These are phyloP conservation scores for Emericellopsis atlantica DNA, from an alignment of 2,329 filamentous ascomycete species.

Conservation along the genomic window DNA sequence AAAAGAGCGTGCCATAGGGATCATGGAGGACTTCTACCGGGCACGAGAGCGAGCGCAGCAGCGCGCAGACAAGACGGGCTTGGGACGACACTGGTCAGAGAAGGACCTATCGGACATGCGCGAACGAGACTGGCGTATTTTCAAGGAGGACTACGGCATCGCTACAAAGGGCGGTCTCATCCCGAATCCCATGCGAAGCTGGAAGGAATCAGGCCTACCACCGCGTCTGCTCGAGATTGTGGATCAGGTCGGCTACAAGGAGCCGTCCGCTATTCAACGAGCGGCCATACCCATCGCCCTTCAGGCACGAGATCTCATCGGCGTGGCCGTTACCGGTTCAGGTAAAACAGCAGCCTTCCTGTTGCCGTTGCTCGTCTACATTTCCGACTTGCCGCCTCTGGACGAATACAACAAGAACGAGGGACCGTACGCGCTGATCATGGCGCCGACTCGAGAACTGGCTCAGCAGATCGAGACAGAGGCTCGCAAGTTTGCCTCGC, in stretches of 20 bases:
- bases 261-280: constrained; percentile 84
- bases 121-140: constrained; percentile 96
- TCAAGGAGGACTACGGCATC: constrained; percentile 99
- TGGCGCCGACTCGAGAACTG: constrained; percentile 92
- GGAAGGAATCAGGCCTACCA: constrained; percentile 76
- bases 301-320: constrained; percentile 89
- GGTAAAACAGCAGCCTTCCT: constrained; percentile 97
- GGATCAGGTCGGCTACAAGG: constrained; percentile 73
- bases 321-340: constrained; percentile 94
- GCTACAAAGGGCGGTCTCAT: constrained; percentile 83
- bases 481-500: constrained; percentile 81
- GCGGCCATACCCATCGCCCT: constrained; percentile 92
- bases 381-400: constrained; percentile 75
- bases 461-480: constrained; percentile 96
- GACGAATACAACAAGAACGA: constrained; percentile 83
- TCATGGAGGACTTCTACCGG: constrained; percentile 72
- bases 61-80: constrained; percentile 56
- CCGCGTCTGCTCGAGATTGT: constrained; percentile 69
- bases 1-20: constrained; percentile 59
- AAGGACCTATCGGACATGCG: constrained; percentile 90
- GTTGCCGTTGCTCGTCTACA: constrained; percentile 85
- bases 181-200: constrained; percentile 92
- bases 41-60: constrained; percentile 52
- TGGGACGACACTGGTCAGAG: constrained; percentile 93
- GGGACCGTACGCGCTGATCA: constrained; percentile 91